Evolutionary conservation across 2,329 filamentous ascomycete species (phyloP).

Genomic region (Torrubiella hemipterigena): DNA sequence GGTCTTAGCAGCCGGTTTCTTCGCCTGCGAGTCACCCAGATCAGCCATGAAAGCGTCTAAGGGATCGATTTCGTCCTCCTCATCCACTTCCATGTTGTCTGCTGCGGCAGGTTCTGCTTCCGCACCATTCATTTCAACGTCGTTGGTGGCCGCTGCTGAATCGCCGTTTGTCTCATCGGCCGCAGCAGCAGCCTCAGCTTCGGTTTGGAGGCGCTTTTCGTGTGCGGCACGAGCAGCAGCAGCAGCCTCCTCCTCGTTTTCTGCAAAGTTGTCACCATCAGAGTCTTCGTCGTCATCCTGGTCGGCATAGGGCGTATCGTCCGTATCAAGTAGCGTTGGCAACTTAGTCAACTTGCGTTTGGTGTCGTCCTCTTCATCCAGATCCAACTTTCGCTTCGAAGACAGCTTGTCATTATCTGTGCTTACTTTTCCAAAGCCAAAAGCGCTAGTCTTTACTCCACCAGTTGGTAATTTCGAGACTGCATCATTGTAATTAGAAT

Average conservation of each 20-base stretch:
- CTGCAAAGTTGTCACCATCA: constrained; percentile 65
- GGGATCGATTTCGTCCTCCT: constrained; percentile 63
- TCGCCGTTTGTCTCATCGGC: constrained; percentile 24
- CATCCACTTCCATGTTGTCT: constrained; percentile 47
- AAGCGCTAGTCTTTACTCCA: constrained; percentile 66
- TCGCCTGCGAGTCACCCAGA: constrained; percentile 42
- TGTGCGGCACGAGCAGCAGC: constrained; percentile 77
- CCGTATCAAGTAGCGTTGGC: constrained; percentile 59
- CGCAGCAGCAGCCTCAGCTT: constrained; percentile 32
- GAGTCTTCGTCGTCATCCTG: constrained; percentile 60
- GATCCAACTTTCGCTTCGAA: constrained; percentile 64
- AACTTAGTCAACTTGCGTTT: constrained; percentile 86
- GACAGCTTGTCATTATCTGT: constrained; percentile 54
- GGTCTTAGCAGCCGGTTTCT: constrained; percentile 16
- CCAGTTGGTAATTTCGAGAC: constrained; percentile 51
- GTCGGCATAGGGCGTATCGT: constrained; percentile 47
- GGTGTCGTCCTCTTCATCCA: constrained; percentile 79
- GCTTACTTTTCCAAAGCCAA: constrained; percentile 64
- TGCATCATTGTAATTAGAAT: constrained; percentile 15
- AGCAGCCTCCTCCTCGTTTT: constrained; percentile 76
- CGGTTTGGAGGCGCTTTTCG: constrained; percentile 56
- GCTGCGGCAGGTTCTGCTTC: constrained; percentile 10
- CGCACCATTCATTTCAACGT: constrained; percentile 17
- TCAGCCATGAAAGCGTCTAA: constrained; percentile 95
- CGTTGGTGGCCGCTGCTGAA: constrained; percentile 14